These are phyloP conservation scores for Ambrosiella xylebori DNA, from an alignment of 2,329 filamentous ascomycete species.

Conservation along the genomic window DNA sequence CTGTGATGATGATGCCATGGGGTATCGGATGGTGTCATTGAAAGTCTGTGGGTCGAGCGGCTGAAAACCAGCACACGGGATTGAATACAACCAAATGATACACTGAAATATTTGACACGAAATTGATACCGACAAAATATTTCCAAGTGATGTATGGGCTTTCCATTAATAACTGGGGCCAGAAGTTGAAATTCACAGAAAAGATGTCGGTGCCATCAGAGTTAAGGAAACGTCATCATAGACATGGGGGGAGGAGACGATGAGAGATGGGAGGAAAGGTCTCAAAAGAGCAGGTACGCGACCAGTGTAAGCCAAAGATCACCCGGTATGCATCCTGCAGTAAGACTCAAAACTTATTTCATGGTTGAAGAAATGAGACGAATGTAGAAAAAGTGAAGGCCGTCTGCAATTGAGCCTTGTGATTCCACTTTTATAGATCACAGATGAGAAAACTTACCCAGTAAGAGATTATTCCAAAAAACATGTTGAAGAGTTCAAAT, in stretches of 20 bases:
- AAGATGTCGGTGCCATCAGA: too few relatives aligned
- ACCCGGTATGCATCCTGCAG: neutral
- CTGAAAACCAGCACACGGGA: neutral
- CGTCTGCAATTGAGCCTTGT: too few relatives aligned
- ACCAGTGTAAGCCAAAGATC: too few relatives aligned
- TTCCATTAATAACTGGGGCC: neutral
- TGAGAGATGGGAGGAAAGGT: too few relatives aligned
- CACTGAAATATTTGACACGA: neutral
- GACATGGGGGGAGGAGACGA: too few relatives aligned
- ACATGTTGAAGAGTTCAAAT: neutral
- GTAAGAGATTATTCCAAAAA: conserved; percentile 11
- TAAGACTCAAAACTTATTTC: neutral
- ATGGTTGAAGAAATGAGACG: neutral
- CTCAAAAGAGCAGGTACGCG: too few relatives aligned
- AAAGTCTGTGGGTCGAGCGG: neutral
- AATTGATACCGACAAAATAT: neutral
- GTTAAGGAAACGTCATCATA: too few relatives aligned
- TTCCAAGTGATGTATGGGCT: neutral
- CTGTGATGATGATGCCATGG: neutral
- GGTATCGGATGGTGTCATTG: neutral
- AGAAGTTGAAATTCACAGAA: neutral
- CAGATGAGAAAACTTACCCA: conserved; percentile 10
- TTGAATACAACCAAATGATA: neutral
- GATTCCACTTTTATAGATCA: neutral
- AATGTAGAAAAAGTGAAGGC: neutral